Evolutionary conservation across 352 stramenopile species (phyloP), one percentile per base, ranked within the genome.

Genomic region (Globisporangium yorkense): DNA sequence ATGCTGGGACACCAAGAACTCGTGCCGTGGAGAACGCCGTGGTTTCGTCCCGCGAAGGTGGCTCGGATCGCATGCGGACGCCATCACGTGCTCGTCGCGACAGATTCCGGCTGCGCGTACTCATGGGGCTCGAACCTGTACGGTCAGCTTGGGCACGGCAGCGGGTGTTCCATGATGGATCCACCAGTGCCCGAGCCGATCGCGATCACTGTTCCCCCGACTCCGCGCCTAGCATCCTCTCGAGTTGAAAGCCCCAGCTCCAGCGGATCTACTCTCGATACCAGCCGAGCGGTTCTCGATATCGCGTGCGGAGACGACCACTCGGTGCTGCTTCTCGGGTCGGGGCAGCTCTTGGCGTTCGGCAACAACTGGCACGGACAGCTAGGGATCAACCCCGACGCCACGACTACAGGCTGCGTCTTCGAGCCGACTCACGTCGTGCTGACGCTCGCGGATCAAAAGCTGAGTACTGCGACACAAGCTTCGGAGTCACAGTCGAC

Each of bases 321-420:
- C 59, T 87, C 79, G 1, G 43, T 92, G n/a, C 66, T 80, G 8
- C 62, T 95, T 9, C 74, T 72, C 0, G 57, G 53, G 27, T 62
- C 59, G n/a, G 83, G 85, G 4, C n/a, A 61, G 2, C 33, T 92
- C 0, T 71, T 77, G 20, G 68, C 66, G 5, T 93, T 75, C 44
- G 85, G 85, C 0, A 84, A 82, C 59, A 83, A 89, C 46, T 87
- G 83, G 67, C 61, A 84, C 8, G 85, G 83, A 0, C 83, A 95
- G 51, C 71, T 95, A 6, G 85, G 77, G 0, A 56, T 88, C n/a
- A 63, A 84, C 4, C 67, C 68, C 4, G 49, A 56, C 5, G 58
- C 59, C 1, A n/a, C 15, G 21, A 20, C 54, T 16, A 43, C 29
- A 16, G 55, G 61, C 1, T 64, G 49, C 1, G 41, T 64, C 10